A percentile compares a stretch with the other conserved stretches of the same genome.
Conservation (phyloP, 225 moss, liverwort and hornwort species). For the Pseudoscleropodium purum region DNA sequence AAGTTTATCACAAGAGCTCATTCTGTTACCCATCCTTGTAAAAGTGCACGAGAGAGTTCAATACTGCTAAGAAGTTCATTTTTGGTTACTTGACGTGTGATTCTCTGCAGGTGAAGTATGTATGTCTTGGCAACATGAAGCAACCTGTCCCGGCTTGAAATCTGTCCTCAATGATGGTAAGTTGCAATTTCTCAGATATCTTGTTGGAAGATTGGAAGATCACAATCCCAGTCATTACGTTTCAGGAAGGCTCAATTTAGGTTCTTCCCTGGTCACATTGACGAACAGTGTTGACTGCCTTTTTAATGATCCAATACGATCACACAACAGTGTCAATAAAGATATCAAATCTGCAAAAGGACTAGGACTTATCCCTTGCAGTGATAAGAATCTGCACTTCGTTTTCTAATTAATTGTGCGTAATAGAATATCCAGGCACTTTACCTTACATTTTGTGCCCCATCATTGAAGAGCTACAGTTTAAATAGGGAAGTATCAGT, state of each 20-base stretch:
- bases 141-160: constrained; percentile 16
- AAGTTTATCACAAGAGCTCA: neutral
- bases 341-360: neutral
- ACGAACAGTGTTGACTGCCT: neutral
- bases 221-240: neutral
- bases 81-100: neutral
- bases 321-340: neutral
- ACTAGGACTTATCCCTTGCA: neutral
- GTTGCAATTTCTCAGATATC: neutral
- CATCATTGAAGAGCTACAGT: neutral
- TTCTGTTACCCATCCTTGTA: neutral
- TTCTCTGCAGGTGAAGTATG: constrained; percentile 42
- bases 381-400: neutral
- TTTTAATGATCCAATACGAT: neutral
- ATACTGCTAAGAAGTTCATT: neutral
- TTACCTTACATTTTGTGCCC: neutral
- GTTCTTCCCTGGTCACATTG: neutral
- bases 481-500: neutral
- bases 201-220: neutral
- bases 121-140: constrained; percentile 63
- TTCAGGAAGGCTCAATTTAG: neutral
- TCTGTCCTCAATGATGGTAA: neutral
- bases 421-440: neutral
- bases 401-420: neutral
- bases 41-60: neutral